Evolutionary conservation across 257 asterid species (phyloP).

Genomic region (Lavandula angustifolia): DNA sequence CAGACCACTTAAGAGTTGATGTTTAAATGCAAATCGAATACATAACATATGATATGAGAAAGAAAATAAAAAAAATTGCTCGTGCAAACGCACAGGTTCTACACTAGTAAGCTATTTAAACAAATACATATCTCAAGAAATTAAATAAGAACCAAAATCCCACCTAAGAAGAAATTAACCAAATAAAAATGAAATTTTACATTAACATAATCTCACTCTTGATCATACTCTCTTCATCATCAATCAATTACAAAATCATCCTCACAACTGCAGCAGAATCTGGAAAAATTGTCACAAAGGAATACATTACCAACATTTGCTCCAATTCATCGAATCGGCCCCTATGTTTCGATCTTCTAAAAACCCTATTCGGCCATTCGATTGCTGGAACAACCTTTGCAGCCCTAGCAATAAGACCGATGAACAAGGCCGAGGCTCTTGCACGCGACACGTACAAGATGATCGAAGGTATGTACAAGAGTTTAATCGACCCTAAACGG

Average conservation of each 20-base stretch:
- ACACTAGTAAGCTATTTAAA: neutral
- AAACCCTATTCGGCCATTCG: slow-evolving; percentile 7
- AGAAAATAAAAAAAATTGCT: no score
- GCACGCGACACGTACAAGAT: neutral
- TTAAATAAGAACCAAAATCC: neutral
- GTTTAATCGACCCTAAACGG: neutral
- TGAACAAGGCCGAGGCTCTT: neutral
- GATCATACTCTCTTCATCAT: slow-evolving; percentile 3
- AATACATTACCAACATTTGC: slow-evolving; percentile 11
- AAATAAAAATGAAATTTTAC: neutral
- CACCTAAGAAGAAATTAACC: no score
- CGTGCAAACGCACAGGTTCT: no score
- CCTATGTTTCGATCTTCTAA: slow-evolving; percentile 18
- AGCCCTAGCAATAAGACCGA: slow-evolving; percentile 16
- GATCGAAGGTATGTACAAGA: neutral
- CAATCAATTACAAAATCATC: neutral
- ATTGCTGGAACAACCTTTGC: neutral
- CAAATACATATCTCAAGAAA: neutral
- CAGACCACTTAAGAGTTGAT: no score
- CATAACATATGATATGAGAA: no score
- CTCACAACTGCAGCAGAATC: neutral
- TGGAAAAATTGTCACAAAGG: slow-evolving; percentile 17
- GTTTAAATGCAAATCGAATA: no score
- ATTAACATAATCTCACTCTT: neutral
- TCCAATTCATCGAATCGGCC: slow-evolving; percentile 5